A percentile compares a stretch with the other conserved stretches of the same genome.
phyloP scores from a whole-genome alignment of 805 yeast genomes.

The Starmerella apis region DNA sequence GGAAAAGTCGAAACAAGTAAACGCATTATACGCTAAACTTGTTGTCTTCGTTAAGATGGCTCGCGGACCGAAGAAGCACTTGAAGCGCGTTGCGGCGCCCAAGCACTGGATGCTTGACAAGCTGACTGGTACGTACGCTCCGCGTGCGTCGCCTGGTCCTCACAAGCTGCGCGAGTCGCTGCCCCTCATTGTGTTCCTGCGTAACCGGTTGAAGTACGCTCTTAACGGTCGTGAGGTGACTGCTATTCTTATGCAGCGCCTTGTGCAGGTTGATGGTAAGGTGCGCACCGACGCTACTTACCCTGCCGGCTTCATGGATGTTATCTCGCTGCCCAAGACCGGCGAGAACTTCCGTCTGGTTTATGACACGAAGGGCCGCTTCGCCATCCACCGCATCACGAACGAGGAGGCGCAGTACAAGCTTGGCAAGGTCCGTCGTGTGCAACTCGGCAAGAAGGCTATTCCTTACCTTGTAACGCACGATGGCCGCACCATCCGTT shows the following conservation, averaged over 20 bases:
- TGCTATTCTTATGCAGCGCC: constrained; percentile 96
- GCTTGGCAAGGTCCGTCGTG: constrained; percentile 96
- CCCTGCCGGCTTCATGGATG: constrained; percentile 99
- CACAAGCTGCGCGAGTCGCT: constrained; percentile 97
- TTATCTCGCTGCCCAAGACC: constrained; percentile 92
- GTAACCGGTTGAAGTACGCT: constrained; percentile 98
- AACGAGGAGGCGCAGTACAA: constrained; percentile 98
- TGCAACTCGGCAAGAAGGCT: constrained; percentile 96
- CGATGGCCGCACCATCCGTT: constrained; percentile 99
- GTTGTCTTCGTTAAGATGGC: constrained; percentile 37
- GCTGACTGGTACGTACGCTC: constrained; percentile 98
- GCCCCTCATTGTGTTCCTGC: constrained; percentile 90
- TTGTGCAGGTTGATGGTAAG: constrained; percentile 97
- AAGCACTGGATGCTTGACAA: constrained; percentile 99
- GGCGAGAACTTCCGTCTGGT: constrained; percentile 98
- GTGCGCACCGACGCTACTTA: constrained; percentile 97
- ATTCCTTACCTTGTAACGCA: constrained; percentile 98
- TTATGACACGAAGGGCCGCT: constrained; percentile 98
- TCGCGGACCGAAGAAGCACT: constrained; percentile 68
- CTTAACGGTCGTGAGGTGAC: constrained; percentile 98
- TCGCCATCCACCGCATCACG: constrained; percentile 98
- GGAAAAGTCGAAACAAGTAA: constrained; percentile 17
- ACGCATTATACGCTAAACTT: constrained; percentile 10
- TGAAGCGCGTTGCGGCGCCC: constrained; percentile 99
- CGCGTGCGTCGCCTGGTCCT: constrained; percentile 99